phyloP scores from a whole-genome alignment of 2,329 filamentous ascomycete genomes.

The Sordariomycetes sp. region DNA sequence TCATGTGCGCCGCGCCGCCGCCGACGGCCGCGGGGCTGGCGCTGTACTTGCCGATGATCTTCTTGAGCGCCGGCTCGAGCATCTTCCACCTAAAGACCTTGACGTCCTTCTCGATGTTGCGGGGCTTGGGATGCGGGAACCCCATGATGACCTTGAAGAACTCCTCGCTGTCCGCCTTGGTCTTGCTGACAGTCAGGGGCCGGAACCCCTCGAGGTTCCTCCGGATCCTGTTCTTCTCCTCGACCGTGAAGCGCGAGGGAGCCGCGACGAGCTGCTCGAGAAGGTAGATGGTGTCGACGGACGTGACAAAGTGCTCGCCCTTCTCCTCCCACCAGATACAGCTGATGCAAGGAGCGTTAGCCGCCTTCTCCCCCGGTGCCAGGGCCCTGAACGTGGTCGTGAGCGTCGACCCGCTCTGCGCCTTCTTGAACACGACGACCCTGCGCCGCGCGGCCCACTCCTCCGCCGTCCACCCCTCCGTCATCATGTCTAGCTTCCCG shows the following conservation, averaged over 20 bases:
- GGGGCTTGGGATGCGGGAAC: constrained; percentile 85
- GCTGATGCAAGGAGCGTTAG: constrained; percentile 85
- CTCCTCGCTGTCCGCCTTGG: constrained; percentile 81
- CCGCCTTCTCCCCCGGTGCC: constrained; percentile 62
- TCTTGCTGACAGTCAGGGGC: constrained; percentile 85
- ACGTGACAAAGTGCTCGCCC: constrained; percentile 83
- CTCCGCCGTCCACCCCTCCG: constrained; percentile 66
- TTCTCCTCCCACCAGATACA: constrained; percentile 97
- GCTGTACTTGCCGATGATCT: constrained; percentile 95
- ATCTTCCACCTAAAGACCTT: constrained; percentile 98
- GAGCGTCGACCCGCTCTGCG: constrained; percentile 70
- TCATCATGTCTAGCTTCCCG: constrained; percentile 77
- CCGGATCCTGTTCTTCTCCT: constrained; percentile 96
- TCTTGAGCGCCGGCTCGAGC: constrained; percentile 75
- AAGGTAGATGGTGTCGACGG: constrained; percentile 92
- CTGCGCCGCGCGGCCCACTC: constrained; percentile 69
- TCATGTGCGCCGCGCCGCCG: constrained; percentile 19
- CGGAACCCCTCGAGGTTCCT: constrained; percentile 92
- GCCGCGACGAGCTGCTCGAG: constrained; percentile 75
- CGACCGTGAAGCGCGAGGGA: constrained; percentile 73
- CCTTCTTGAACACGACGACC: constrained; percentile 78
- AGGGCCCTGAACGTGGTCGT: constrained; percentile 70
- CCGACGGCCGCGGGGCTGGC: constrained; percentile 28
- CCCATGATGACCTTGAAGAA: constrained; percentile 99
- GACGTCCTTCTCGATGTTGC: constrained; percentile 98